Evolutionary conservation across 805 yeast genomes (phyloP), one percentile per base, ranked within the genome.

Genomic region (Zygosaccharomyces lentus): DNA sequence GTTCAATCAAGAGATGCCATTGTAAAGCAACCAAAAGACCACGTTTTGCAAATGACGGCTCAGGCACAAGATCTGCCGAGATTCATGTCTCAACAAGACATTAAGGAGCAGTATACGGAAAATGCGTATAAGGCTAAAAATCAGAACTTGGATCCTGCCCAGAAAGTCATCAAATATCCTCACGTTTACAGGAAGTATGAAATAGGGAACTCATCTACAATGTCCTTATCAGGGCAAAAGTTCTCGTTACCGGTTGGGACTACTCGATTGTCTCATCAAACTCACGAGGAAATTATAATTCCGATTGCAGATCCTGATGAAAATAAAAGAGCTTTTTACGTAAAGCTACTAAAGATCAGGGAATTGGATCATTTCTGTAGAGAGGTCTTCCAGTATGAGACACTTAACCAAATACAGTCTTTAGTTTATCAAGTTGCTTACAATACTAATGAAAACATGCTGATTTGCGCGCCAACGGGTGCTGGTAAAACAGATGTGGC

Each of bases 401-500:
- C 85, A 0, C 72, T 91, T 54, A 91, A 91, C 67, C 77, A 85
- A 54, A 85, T 93, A 76, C 99, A 91, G 66, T 84, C 96, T 13
- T 71, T 93, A 50, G 95, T 91, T 1, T 93, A 74, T 55, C 96
- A 96, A 0, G 87, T 90, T 10, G 98, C 96, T 0, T 93, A 91
- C 63, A 81, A 84, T 45, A 84, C 97, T 4, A 89, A 87, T 64
- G 97, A 91, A 58, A 91, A 91, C 59, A 87, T 93, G 96, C 70
- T 90, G 41, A 88, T 90, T 4, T 90, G 97, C 78, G 96, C 97
- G 0, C 97, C 97, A 1, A 90, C 97, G 0, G 97, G 97, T 74
- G 96, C 97, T 5, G 97, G 97, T 77, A 90, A 90, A 62, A 90
- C 97, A 0, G 96, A 90, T 65, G 91, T 90, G 23, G 97, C 97